Conservation (phyloP, 2,329 filamentous ascomycete species). For the Daldinia sp. region DNA sequence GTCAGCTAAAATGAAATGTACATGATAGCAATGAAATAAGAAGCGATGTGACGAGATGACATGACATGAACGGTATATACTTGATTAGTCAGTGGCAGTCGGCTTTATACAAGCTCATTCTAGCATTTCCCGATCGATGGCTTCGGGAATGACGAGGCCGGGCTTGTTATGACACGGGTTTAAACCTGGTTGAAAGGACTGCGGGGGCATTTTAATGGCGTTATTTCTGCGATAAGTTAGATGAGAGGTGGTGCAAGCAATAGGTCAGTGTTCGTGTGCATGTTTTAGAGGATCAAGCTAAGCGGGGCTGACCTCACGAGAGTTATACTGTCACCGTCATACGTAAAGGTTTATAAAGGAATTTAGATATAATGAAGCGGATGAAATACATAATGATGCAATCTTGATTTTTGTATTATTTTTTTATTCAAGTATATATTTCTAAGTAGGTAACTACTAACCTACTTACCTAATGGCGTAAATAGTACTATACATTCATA, state of each 20-base stretch:
- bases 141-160: slow-evolving; percentile 2
- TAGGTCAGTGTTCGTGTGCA: no score
- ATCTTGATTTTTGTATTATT: no score
- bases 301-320: no score
- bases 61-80: slow-evolving; percentile 4
- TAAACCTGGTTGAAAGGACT: neutral
- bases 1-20: slow-evolving; percentile 29
- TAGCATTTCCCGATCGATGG: neutral
- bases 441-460: no score
- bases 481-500: no score
- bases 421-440: no score
- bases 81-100: neutral
- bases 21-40: slow-evolving; percentile 37
- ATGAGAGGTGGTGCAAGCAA: no score
- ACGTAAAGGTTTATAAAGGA: no score
- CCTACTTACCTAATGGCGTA: no score
- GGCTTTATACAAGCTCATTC: neutral
- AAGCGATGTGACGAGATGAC: slow-evolving; percentile 21
- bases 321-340: neutral
- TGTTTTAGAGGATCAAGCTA: neutral
- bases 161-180: slow-evolving; percentile 20
- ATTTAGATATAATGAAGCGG: no score
- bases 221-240: slow-evolving; percentile 28
- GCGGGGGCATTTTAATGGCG: slow-evolving; percentile 31
- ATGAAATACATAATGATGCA: no score